Evolutionary conservation across 306 rosid genomes (phyloP), one percentile per base, ranked within the genome.

Genomic region (Morella rubra): DNA sequence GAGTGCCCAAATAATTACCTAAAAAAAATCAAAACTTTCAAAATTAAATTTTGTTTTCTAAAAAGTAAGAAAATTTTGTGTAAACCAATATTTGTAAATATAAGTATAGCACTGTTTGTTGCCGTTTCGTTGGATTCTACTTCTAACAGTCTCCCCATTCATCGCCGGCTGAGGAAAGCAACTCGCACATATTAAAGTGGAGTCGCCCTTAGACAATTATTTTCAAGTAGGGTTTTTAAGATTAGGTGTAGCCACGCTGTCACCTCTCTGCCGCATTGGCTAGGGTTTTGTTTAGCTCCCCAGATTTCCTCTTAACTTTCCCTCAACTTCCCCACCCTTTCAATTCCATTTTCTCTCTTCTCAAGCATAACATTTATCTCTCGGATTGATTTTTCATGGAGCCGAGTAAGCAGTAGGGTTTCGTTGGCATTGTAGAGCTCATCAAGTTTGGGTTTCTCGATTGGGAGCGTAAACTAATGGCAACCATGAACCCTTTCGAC

Each of bases 401-500:
- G 44, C 55, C 40, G 40, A 69, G 20, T 71, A 72, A 76, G 49
- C 65, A 45, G 41, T 85, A 84, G 81, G 76, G 66, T 77, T 59
- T 72, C 78, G 62, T 79, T 80, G 76, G 80, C 86, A 78, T 64
- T 73, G 32, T 68, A 44, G 11, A 69, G 86, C 73, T 58, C 72
- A 73, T 71, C 72, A 61, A 60, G 73, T 54, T 40, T 50, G 83
- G 76, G 59, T 66, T 73, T 74, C 49, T 70, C 82, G 65, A 66
- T 47, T 24, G 61, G 80, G 83, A 70, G 78, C 59, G 24, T 6
- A n/a, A 70, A 65, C 66, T 44, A 81, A 88, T 89, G 93, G 85
- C 93, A 74, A 76, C 87, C 84, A 11, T 76, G 87, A 89, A 89
- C 78, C 89, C 90, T 10, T 89, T 89, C 74, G 87, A 81, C 81